Evolutionary conservation across 2,329 filamentous ascomycete genomes (phyloP), one percentile per base, ranked within the genome.

Genomic region (Chaetomiaceae sp.): DNA sequence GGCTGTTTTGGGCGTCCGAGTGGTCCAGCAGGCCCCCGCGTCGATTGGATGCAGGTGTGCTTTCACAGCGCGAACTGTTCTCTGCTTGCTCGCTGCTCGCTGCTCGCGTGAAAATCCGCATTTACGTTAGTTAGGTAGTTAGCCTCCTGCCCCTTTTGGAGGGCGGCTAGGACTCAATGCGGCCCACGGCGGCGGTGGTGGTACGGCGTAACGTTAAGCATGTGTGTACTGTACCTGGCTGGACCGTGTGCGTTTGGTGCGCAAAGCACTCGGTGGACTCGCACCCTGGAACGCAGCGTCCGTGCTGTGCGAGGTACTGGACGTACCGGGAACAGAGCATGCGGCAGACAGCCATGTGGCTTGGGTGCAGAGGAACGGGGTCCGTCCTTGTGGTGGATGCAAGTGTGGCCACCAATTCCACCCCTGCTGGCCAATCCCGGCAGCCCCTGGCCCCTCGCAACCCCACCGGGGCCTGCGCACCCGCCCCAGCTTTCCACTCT

Each of bases 91-190:
- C n/a, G n/a, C n/a, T n/a, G n/a, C n/a, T n/a, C n/a, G n/a, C n/a
- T n/a, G 12, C 14, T 35, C 17, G 14, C n/a, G 17, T n/a, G n/a
- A n/a, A n/a, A n/a, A n/a, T n/a, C n/a, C n/a, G n/a, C n/a, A n/a
- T n/a, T n/a, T n/a, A n/a, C n/a, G n/a, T n/a, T n/a, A n/a, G n/a
- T n/a, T n/a, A n/a, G n/a, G n/a, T n/a, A n/a, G 25, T 51, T 48
- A 20, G 42, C 31, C 55, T 54, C 55, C 53, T 57, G 50, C 55
- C 55, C 27, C 49, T 57, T 55, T 54, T 38, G 53, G 51, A 40
- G 13, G 19, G 40, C 50, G 50, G 51, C 50, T 55, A 49, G 44
- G 5, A 23, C 33, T 17, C 10, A 20, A 27, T 13, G 37, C 42
- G 25, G 6, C 6, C n/a, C n/a, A n/a, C n/a, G n/a, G n/a, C n/a